These are phyloP conservation scores for Flaveria trinervia DNA, from an alignment of 129 eudicot species.

Conservation along the genomic window DNA sequence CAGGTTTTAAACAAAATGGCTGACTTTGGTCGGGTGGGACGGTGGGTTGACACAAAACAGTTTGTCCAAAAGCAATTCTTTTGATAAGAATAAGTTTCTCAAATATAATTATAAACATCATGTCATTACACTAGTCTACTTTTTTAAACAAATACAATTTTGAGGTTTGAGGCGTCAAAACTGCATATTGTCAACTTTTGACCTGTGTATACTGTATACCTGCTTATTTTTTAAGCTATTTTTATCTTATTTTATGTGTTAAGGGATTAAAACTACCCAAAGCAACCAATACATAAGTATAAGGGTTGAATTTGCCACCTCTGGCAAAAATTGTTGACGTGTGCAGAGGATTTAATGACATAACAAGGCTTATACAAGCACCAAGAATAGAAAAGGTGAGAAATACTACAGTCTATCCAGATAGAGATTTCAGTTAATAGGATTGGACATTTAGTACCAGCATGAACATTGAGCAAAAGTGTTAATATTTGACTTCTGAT, in stretches of 20 bases:
- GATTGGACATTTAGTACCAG: neutral
- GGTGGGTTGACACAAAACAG: neutral
- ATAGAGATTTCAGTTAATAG: neutral
- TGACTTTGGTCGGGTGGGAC: neutral
- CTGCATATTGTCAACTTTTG: neutral
- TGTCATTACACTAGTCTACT: neutral
- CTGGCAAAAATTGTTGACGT: neutral
- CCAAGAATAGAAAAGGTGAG: neutral
- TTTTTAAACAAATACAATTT: neutral
- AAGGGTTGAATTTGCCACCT: neutral
- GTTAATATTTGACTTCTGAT: neutral
- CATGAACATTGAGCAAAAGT: neutral
- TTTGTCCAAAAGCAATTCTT: neutral
- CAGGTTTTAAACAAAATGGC: neutral
- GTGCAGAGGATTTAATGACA: neutral
- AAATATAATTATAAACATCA: neutral
- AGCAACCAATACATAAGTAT: neutral
- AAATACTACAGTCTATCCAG: neutral
- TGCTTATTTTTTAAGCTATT: neutral
- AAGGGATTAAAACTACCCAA: neutral
- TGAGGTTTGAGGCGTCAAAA: neutral
- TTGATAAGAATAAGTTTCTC: neutral
- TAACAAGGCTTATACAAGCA: slow-evolving; percentile 10
- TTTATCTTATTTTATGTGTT: neutral
- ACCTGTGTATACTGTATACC: neutral